Conservation (phyloP, 169 alveolate species). For the Eimeria maxima region DNA sequence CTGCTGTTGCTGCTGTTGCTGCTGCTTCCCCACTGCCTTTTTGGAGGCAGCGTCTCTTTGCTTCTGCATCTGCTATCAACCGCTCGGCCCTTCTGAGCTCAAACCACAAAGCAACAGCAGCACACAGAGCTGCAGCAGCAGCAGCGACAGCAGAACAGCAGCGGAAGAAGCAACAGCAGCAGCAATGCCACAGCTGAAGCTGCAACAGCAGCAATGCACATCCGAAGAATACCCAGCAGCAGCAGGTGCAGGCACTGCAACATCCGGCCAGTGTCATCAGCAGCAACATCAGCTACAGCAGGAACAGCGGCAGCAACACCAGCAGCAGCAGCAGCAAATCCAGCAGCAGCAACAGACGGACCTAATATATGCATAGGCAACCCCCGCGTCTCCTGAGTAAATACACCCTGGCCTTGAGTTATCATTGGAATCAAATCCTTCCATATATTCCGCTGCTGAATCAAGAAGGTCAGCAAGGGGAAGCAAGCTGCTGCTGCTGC, state of each 20-base stretch:
- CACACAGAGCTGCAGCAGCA: neutral
- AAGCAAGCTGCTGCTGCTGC: constrained; percentile 40
- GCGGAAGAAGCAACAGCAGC: too few species aligned
- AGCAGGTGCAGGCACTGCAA: neutral
- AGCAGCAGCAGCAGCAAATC: neutral
- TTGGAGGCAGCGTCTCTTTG: neutral
- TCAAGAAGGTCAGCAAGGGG: constrained; percentile 16
- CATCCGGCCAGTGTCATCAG: too few species aligned
- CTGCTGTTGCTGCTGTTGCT: neutral
- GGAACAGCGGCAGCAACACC: constrained; percentile 15
- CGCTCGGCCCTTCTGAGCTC: constrained; percentile 7
- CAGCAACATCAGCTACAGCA: neutral
- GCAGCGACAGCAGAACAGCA: too few species aligned
- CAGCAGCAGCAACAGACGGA: neutral
- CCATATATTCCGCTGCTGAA: constrained; percentile 58
- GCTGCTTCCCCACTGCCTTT: neutral
- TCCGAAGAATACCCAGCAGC: neutral
- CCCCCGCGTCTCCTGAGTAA: constrained; percentile 40
- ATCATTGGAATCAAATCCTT: neutral
- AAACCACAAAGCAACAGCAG: neutral
- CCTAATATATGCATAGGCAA: constrained; percentile 8
- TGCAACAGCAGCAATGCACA: neutral
- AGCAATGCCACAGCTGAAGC: too few species aligned
- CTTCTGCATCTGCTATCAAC: neutral
- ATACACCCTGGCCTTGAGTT: neutral